phyloP scores from a whole-genome alignment of 225 moss, liverwort and hornwort genomes.

The Polytrichum formosum region DNA sequence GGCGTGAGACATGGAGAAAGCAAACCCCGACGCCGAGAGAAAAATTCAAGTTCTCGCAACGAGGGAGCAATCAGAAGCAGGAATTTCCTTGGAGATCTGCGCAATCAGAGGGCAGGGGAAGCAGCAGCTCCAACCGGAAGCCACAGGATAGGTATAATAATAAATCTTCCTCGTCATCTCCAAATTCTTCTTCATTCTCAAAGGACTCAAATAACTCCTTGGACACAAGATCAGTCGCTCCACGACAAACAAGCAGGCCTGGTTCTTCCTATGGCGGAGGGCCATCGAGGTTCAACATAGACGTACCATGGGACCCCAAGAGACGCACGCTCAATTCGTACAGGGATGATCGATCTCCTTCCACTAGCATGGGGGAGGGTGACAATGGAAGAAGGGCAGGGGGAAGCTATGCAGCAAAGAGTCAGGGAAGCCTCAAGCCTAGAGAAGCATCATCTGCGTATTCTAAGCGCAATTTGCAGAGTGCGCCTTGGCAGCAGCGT shows the following conservation, averaged over 20 bases:
- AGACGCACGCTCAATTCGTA: conserved; percentile 24
- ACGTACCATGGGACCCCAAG: conserved; percentile 28
- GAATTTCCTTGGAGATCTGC: conserved; percentile 32
- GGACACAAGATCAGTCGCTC: conserved; percentile 7
- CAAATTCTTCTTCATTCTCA: not conserved
- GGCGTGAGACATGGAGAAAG: conserved; percentile 23
- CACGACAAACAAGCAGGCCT: conserved; percentile 2
- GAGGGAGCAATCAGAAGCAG: conserved; percentile 16
- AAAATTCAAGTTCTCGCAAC: conserved; percentile 30
- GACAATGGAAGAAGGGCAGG: conserved; percentile 13
- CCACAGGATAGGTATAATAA: too few relatives aligned
- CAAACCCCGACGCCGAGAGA: conserved; percentile 12
- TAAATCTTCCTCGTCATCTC: too few relatives aligned
- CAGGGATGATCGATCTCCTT: conserved; percentile 13
- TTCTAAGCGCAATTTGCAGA: conserved; percentile 44
- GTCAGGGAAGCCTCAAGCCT: conserved; percentile 4
- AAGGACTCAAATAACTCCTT: conserved; percentile 1
- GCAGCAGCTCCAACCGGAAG: too few relatives aligned
- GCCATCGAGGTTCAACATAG: conserved; percentile 11
- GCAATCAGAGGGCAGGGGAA: conserved; percentile 1
- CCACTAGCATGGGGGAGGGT: conserved; percentile 19
- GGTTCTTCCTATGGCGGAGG: conserved; percentile 2
- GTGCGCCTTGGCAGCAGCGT: conserved; percentile 61
- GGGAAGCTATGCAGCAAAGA: conserved; percentile 8
- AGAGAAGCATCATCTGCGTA: conserved; percentile 17